Percentiles rank a stretch among this genome's conserved stretches.
Evolutionary conservation across 345 rosid species (phyloP).

Genomic region (Brassica incana): DNA sequence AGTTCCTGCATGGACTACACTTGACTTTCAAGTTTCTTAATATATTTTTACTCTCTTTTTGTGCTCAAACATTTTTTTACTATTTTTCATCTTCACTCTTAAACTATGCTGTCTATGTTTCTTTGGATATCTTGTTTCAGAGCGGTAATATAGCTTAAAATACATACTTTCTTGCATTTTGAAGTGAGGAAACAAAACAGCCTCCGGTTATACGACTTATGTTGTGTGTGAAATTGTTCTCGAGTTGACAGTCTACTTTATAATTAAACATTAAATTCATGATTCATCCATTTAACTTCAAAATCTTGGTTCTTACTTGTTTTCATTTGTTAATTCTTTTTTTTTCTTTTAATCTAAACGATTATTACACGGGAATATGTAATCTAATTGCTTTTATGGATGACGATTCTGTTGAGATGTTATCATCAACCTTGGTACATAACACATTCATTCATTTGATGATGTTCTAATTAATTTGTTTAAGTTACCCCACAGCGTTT

Average conservation of each 20-base stretch:
- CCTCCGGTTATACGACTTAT: neutral
- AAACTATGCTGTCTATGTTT: neutral
- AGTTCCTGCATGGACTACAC: constrained; percentile 30
- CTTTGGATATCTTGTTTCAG: neutral
- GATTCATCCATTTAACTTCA: neutral
- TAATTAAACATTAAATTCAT: neutral
- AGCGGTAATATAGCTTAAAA: neutral
- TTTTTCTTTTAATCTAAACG: neutral
- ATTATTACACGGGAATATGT: neutral
- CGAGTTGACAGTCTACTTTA: neutral
- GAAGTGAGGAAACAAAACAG: neutral
- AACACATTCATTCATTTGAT: constrained; percentile 2
- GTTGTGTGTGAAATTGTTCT: neutral
- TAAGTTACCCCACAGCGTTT: neutral
- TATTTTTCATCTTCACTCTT: neutral
- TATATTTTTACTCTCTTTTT: neutral
- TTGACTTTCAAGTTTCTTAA: constrained; percentile 24
- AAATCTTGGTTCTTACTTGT: neutral
- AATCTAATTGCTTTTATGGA: neutral
- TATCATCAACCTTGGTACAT: neutral
- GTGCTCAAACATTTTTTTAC: neutral
- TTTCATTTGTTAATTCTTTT: neutral
- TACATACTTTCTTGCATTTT: neutral
- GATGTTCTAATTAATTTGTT: neutral
- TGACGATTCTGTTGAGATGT: neutral